Conservation (phyloP, 1,284 basidiomycete genomes). For the Naganishia sp. region DNA sequence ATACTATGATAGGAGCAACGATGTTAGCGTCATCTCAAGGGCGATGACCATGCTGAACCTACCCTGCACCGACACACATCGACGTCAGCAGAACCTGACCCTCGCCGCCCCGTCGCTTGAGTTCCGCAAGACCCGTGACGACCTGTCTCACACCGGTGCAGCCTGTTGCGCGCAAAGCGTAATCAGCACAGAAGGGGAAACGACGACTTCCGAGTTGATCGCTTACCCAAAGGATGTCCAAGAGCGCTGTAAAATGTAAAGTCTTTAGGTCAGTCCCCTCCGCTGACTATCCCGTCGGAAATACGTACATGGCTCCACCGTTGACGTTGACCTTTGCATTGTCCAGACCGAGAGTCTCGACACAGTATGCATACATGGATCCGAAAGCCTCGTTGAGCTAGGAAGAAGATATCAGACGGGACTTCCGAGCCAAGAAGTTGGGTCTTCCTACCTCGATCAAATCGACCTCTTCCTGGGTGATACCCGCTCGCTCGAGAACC, state of each 20-base stretch:
- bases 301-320: slow-evolving; percentile 67
- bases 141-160: slow-evolving; percentile 40
- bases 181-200: background rate
- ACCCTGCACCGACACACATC: slow-evolving; percentile 41
- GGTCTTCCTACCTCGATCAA: slow-evolving; percentile 62
- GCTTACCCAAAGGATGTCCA: slow-evolving; percentile 40
- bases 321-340: slow-evolving; percentile 78
- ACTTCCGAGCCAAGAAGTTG: no score
- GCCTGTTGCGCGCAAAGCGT: background rate
- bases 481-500: slow-evolving; percentile 65
- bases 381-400: slow-evolving; percentile 75
- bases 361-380: slow-evolving; percentile 73
- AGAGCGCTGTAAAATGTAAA: slow-evolving; percentile 30
- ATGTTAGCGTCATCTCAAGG: background rate
- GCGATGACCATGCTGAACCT: slow-evolving; percentile 3
- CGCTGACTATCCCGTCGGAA: no score
- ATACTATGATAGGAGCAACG: slow-evolving; percentile 26
- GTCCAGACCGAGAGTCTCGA: slow-evolving; percentile 67
- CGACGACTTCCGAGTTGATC: background rate
- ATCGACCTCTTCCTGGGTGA: slow-evolving; percentile 72
- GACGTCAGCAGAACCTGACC: slow-evolving; percentile 38
- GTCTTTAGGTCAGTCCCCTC: background rate
- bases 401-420: background rate
- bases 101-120: slow-evolving; percentile 37
- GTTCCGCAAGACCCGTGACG: slow-evolving; percentile 40